A percentile compares a stretch with the other conserved stretches of the same genome.
These are phyloP conservation scores for Colletotrichum karsti DNA, from an alignment of 2,329 filamentous ascomycete species.

Conservation along the genomic window DNA sequence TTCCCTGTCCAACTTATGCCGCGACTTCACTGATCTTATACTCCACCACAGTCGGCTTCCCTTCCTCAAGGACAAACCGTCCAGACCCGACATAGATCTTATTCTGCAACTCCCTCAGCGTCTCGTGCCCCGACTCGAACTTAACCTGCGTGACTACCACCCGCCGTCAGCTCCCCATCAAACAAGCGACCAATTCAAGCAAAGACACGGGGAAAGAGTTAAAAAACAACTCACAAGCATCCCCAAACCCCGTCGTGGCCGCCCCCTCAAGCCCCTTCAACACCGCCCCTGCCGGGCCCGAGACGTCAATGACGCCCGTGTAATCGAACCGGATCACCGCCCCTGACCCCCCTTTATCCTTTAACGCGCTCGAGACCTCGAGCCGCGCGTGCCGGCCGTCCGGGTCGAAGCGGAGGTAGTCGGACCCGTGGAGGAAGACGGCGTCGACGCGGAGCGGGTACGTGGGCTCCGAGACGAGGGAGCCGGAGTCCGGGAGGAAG, in stretches of 20 bases:
- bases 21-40: slow-evolving; percentile 52
- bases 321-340: slow-evolving; percentile 47
- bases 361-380: slow-evolving; percentile 45
- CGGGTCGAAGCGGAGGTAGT: slow-evolving; percentile 49
- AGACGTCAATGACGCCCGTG: slow-evolving; percentile 45
- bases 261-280: slow-evolving; percentile 41
- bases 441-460: slow-evolving; percentile 47
- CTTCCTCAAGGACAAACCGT: slow-evolving; percentile 46
- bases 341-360: slow-evolving; percentile 39
- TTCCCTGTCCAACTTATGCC: no score
- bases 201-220: not conserved
- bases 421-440: slow-evolving; percentile 46
- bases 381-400: slow-evolving; percentile 45
- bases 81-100: slow-evolving; percentile 51
- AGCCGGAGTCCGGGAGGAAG: slow-evolving; percentile 39
- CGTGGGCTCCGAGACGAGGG: slow-evolving; percentile 43
- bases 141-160: slow-evolving; percentile 46
- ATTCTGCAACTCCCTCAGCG: slow-evolving; percentile 43
- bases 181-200: not conserved
- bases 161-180: no score
- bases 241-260: slow-evolving; percentile 48
- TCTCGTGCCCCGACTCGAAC: slow-evolving; percentile 46
- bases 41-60: slow-evolving; percentile 45
- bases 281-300: slow-evolving; percentile 41
- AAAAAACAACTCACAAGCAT: slow-evolving; percentile 43